A percentile compares a stretch with the other conserved stretches of the same genome.
Evolutionary conservation across 257 asterid genomes (phyloP).

Genomic region (Scutellaria barbata): DNA sequence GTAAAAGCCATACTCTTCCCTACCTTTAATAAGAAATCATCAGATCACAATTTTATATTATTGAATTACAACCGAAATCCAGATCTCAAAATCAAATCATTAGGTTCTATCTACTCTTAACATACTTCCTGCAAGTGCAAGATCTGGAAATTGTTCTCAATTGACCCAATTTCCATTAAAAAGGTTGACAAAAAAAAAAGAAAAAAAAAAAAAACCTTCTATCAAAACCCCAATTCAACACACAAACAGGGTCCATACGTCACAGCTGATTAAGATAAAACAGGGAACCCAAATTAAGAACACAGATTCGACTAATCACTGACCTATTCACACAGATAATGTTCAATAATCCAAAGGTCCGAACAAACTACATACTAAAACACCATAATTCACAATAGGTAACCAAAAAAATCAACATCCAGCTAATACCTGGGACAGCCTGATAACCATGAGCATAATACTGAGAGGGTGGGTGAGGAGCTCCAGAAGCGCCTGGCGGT

Average conservation of each 20-base stretch:
- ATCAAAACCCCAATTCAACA: conserved; percentile 22
- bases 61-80: background rate
- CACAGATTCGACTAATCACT: background rate
- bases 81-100: conserved; percentile 29
- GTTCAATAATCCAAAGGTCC: conserved; percentile 29
- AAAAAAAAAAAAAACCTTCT: background rate
- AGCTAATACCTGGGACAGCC: conserved; percentile 67
- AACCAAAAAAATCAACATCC: conserved; percentile 15
- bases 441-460: conserved; percentile 83
- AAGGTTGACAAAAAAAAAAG: background rate
- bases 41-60: conserved; percentile 18
- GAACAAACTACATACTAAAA: conserved; percentile 26
- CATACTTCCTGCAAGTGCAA: conserved; percentile 24
- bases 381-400: conserved; percentile 19
- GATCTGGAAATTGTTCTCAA: conserved; percentile 8
- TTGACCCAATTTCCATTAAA: conserved; percentile 19
- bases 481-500: conserved; percentile 72
- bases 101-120: background rate
- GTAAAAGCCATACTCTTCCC: background rate
- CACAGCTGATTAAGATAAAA: conserved; percentile 26
- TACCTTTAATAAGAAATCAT: conserved; percentile 15
- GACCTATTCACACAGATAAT: conserved; percentile 18
- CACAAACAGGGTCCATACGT: conserved; percentile 26
- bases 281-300: too few species aligned
- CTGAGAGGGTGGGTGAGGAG: conserved; percentile 48